These are phyloP conservation scores for Scutellaria galericulata DNA, from an alignment of 257 asterid genomes.

Conservation along the genomic window DNA sequence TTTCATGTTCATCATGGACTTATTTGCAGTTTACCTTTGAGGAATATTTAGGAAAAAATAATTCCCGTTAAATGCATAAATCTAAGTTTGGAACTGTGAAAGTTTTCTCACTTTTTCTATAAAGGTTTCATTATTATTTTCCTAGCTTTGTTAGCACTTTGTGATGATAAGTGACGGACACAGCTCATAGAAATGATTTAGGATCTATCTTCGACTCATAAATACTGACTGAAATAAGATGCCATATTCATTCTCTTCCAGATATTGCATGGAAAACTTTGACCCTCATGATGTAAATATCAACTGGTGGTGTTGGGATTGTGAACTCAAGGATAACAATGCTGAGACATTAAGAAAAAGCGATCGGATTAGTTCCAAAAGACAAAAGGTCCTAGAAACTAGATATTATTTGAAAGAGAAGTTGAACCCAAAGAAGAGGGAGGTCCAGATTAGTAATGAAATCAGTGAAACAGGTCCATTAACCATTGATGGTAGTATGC, in stretches of 20 bases:
- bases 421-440: conserved; percentile 24
- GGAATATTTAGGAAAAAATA: too few relatives aligned
- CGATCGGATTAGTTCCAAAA: conserved; percentile 24
- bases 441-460: conserved; percentile 19
- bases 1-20: background rate
- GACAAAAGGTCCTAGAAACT: conserved; percentile 4
- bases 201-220: background rate
- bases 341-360: conserved; percentile 33
- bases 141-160: background rate
- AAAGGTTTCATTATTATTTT: conserved; percentile 9
- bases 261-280: conserved; percentile 34
- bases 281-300: conserved; percentile 33
- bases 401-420: conserved; percentile 31
- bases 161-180: background rate
- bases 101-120: background rate
- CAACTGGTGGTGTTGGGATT: conserved; percentile 37
- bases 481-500: background rate
- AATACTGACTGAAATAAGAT: background rate
- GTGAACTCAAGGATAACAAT: conserved; percentile 21
- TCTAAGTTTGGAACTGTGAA: too few relatives aligned
- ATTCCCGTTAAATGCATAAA: too few relatives aligned
- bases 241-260: conserved; percentile 9
- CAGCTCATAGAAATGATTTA: background rate
- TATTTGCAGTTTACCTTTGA: too few relatives aligned
- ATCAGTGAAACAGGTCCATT: conserved; percentile 7